A percentile compares a stretch with the other conserved stretches of the same genome.
These are phyloP conservation scores for Dendrothele bispora DNA, from an alignment of 768 basidiomycete genomes.

Conservation along the genomic window DNA sequence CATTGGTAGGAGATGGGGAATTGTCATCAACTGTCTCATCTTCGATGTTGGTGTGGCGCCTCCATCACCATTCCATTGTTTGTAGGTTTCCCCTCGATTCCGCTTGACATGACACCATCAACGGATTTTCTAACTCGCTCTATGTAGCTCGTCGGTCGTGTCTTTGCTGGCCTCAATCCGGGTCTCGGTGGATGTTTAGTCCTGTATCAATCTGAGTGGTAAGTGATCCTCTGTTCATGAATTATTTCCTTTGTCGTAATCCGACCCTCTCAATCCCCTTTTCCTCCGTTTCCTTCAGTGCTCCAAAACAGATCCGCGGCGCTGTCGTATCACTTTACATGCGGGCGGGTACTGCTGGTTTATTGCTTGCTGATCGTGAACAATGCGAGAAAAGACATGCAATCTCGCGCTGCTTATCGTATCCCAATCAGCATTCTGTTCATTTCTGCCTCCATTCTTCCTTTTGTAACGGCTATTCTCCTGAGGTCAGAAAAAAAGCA, in stretches of 20 bases:
- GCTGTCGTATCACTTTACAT: slow-evolving; percentile 69
- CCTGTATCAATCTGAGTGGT: slow-evolving; percentile 52
- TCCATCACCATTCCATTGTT: slow-evolving; percentile 54
- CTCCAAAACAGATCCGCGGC: slow-evolving; percentile 77
- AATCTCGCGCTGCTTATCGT: slow-evolving; percentile 54
- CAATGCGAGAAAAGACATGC: slow-evolving; percentile 58
- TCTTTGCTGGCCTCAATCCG: slow-evolving; percentile 80
- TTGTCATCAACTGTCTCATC: slow-evolving; percentile 57
- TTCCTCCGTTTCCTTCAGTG: slow-evolving; percentile 27
- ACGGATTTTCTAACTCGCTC: not conserved
- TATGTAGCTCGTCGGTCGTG: slow-evolving; percentile 55
- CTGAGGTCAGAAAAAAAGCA: too few relatives aligned
- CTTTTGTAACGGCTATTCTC: slow-evolving; percentile 66
- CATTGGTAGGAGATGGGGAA: slow-evolving; percentile 59
- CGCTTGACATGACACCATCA: too few relatives aligned
- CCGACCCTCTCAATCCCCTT: slow-evolving; percentile 1
- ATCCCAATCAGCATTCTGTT: slow-evolving; percentile 81
- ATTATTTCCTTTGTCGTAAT: too few relatives aligned
- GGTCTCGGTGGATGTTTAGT: slow-evolving; percentile 70
- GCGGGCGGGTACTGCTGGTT: slow-evolving; percentile 75
- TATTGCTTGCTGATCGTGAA: slow-evolving; percentile 70
- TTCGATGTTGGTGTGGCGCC: slow-evolving; percentile 67
- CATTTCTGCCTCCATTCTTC: slow-evolving; percentile 74
- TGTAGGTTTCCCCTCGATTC: slow-evolving; percentile 31
- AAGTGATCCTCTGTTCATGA: slow-evolving; percentile 8